A percentile compares a stretch with the other conserved stretches of the same genome.
These are phyloP conservation scores for Capsicum chinense DNA, from an alignment of 257 asterid species.

Conservation along the genomic window DNA sequence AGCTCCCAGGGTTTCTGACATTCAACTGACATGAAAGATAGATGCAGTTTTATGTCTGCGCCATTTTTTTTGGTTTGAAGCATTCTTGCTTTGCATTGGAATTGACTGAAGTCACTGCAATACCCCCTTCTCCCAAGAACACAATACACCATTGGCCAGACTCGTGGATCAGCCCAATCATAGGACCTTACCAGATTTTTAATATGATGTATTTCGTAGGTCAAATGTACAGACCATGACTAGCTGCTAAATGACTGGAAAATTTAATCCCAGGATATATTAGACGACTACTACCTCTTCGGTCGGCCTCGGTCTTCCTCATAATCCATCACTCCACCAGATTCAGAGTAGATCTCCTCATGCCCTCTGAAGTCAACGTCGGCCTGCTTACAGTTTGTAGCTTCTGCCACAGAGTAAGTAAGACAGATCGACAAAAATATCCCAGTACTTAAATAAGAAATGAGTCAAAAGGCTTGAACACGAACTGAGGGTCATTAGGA, in stretches of 20 bases:
- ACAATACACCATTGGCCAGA: neutral
- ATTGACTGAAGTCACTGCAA: neutral
- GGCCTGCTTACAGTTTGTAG: slow-evolving; percentile 95
- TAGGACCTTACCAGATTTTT: neutral
- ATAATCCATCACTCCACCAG: slow-evolving; percentile 94
- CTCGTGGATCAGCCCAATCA: neutral
- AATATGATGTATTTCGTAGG: neutral
- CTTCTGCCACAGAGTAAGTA: slow-evolving; percentile 98
- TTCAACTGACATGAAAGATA: neutral
- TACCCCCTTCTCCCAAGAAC: neutral
- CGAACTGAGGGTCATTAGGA: neutral
- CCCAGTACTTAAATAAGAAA: slow-evolving; percentile 51
- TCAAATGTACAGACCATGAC: slow-evolving; percentile 24
- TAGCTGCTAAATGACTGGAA: slow-evolving; percentile 28
- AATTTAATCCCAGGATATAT: slow-evolving; percentile 25
- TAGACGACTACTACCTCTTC: slow-evolving; percentile 66
- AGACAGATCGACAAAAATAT: slow-evolving; percentile 78
- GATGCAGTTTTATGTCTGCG: neutral
- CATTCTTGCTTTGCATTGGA: neutral
- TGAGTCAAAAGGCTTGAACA: slow-evolving; percentile 25
- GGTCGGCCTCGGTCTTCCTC: slow-evolving; percentile 92
- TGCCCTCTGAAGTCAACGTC: slow-evolving; percentile 81
- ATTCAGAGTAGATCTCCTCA: slow-evolving; percentile 86
- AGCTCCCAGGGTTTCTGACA: slow-evolving; percentile 10
- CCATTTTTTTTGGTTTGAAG: neutral